Percentiles rank a stretch among this genome's conserved stretches.
These are phyloP conservation scores for Hygrocybe coccinea DNA, from an alignment of 768 basidiomycete species.

Conservation along the genomic window DNA sequence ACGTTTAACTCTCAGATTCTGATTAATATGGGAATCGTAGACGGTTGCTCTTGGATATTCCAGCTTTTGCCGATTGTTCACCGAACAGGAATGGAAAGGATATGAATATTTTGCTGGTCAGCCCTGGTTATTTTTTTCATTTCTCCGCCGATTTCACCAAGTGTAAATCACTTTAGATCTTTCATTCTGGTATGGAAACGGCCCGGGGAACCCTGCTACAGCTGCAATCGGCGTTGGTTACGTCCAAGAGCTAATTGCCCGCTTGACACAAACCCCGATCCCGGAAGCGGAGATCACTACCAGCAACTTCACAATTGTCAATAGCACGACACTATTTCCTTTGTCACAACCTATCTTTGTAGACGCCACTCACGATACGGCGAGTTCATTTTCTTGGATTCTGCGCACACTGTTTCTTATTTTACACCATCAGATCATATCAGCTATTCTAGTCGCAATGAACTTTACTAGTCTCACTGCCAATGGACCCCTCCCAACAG, in stretches of 20 bases:
- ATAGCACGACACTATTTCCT: conserved; percentile 49
- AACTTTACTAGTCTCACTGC: conserved; percentile 62
- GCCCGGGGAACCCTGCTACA: conserved; percentile 64
- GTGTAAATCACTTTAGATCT: conserved; percentile 35
- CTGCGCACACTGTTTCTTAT: neutral
- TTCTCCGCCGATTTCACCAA: neutral
- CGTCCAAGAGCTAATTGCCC: conserved; percentile 64
- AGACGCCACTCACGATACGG: conserved; percentile 71
- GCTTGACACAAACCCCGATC: conserved; percentile 59
- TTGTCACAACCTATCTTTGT: conserved; percentile 58
- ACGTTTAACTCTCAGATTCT: neutral
- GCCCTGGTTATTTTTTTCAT: neutral
- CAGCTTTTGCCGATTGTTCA: conserved; percentile 72
- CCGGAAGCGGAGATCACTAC: conserved; percentile 53
- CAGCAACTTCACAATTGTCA: conserved; percentile 58
- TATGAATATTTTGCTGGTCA: conserved; percentile 56
- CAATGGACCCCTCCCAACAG: conserved; percentile 57
- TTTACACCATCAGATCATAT: conserved; percentile 1
- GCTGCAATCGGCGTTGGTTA: conserved; percentile 63
- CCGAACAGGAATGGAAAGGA: conserved; percentile 75
- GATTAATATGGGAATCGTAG: conserved; percentile 28
- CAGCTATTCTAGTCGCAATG: conserved; percentile 59
- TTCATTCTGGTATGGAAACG: conserved; percentile 58
- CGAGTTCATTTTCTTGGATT: conserved; percentile 25
- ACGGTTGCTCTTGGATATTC: conserved; percentile 78